Percentiles rank a stretch among this genome's conserved stretches.
Conservation (phyloP, 192 early-diverging fungal genomes). For the Paraglomus occultum region DNA sequence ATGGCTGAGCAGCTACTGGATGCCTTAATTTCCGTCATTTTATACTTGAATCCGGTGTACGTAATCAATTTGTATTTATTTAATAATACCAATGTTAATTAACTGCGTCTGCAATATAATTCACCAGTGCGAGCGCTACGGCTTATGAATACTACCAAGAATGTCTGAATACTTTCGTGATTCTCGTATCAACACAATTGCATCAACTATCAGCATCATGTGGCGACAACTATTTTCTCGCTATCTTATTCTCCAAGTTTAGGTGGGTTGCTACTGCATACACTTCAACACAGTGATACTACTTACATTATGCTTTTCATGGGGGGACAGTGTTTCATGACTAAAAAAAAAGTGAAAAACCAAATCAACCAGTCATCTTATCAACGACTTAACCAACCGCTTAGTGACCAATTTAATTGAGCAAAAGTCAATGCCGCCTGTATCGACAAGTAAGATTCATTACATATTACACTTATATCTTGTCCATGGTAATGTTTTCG, state of each 20-base stretch:
- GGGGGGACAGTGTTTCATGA: no score
- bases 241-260: conserved; percentile 58
- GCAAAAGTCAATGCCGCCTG: conserved; percentile 44
- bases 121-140: conserved; percentile 43
- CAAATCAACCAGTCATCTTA: background rate
- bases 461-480: conserved; percentile 21
- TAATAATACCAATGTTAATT: background rate
- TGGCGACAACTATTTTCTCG: conserved; percentile 63
- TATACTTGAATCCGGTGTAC: conserved; percentile 58
- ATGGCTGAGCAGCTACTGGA: conserved; percentile 61
- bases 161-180: conserved; percentile 58
- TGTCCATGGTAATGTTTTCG: conserved; percentile 20
- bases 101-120: background rate
- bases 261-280: conserved; percentile 37
- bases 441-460: conserved; percentile 41
- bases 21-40: conserved; percentile 48
- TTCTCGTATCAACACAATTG: conserved; percentile 63
- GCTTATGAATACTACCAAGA: conserved; percentile 70
- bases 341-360: no score
- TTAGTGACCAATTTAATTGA: conserved; percentile 54
- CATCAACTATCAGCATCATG: conserved; percentile 39
- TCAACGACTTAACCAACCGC: conserved; percentile 4
- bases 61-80: background rate
- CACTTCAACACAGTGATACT: no score
- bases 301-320: no score